phyloP scores from a whole-genome alignment of 192 early-diverging fungal genomes.

The Coemansia guatemalensis region DNA sequence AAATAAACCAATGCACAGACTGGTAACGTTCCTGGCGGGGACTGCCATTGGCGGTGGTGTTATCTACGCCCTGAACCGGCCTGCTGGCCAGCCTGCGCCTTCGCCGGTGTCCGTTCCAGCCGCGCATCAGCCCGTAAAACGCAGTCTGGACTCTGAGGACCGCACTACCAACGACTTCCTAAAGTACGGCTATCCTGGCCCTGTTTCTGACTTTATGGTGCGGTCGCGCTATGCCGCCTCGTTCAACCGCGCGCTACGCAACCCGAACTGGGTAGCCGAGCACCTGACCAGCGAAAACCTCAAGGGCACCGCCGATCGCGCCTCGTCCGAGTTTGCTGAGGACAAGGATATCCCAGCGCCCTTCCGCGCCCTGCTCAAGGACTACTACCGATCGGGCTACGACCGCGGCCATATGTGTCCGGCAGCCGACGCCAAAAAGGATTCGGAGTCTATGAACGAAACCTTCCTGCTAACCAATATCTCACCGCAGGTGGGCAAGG shows the following conservation, averaged over 20 bases:
- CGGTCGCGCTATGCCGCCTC: slow-evolving; percentile 71
- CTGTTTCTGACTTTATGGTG: slow-evolving; percentile 70
- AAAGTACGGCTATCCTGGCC: slow-evolving; percentile 56
- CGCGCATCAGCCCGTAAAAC: neutral
- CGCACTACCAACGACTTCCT: slow-evolving; percentile 38
- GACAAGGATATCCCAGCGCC: slow-evolving; percentile 67
- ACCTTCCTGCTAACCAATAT: slow-evolving; percentile 85
- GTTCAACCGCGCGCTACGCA: slow-evolving; percentile 73
- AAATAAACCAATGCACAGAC: slow-evolving; percentile 25
- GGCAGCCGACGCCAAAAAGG: slow-evolving; percentile 79
- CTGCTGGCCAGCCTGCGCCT: neutral
- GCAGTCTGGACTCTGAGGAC: slow-evolving; percentile 6
- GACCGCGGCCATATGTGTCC: slow-evolving; percentile 94
- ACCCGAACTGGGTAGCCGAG: slow-evolving; percentile 78
- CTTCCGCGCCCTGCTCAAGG: slow-evolving; percentile 74
- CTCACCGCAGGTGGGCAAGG: slow-evolving; percentile 76
- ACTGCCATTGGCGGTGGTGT: slow-evolving; percentile 42
- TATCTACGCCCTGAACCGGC: slow-evolving; percentile 27
- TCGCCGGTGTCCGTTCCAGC: neutral
- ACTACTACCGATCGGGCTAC: slow-evolving; percentile 81
- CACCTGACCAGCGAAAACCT: slow-evolving; percentile 64
- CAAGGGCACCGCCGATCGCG: slow-evolving; percentile 55
- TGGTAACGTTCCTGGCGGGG: slow-evolving; percentile 47
- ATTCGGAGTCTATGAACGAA: slow-evolving; percentile 75
- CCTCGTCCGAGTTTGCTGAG: slow-evolving; percentile 74